Evolutionary conservation across 129 eudicot genomes (phyloP), one percentile per base, ranked within the genome.

Genomic region (Flaveria brownii): DNA sequence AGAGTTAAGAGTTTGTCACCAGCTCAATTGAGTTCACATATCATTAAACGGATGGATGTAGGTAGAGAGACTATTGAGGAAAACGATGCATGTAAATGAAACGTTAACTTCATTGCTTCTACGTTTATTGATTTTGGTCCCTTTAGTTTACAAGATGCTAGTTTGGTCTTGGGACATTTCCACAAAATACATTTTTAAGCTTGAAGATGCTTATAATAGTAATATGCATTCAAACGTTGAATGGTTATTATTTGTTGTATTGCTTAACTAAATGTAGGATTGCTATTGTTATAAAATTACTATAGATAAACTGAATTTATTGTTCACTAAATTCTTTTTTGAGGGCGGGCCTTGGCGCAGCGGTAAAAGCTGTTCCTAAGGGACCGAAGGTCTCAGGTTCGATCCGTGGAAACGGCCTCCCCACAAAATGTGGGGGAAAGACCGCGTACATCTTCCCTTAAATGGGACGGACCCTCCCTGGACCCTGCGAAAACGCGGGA

Each of bases 141-240:
- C 41, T 41, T 66, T 15, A 39, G 28, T 39, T 39, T 65, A 1
- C 45, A 28, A 30, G 36, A 39, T n/a, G 65, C 41, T 76, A 49
- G 73, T 63, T 76, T 76, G 46, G 49, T 47, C 52, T 20, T 20
- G 36, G 65, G 25, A 14, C 63, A 49, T 26, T 46, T 15, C 50
- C 23, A 76, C 16, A 18, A 49, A 47, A 63, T 22, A 76, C 9
- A 13, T 75, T n/a, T 63, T 14, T 77, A 51, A 43, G 59, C 70
- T 43, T 74, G 59, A 74, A 60, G 11, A 23, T 26, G 25, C 16
- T 6, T 60, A 20, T 12, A 30, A 30, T 30, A 39, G 22, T 56
- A 45, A 73, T 57, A 16, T 57, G 55, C 77, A 20, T 73, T 22
- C 15, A 22, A 6, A 59, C 4, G 13, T 9, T 4, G 18, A 56